Evolutionary conservation across 2,329 filamentous ascomycete species (phyloP).

Genomic region (Diatrype stigma): DNA sequence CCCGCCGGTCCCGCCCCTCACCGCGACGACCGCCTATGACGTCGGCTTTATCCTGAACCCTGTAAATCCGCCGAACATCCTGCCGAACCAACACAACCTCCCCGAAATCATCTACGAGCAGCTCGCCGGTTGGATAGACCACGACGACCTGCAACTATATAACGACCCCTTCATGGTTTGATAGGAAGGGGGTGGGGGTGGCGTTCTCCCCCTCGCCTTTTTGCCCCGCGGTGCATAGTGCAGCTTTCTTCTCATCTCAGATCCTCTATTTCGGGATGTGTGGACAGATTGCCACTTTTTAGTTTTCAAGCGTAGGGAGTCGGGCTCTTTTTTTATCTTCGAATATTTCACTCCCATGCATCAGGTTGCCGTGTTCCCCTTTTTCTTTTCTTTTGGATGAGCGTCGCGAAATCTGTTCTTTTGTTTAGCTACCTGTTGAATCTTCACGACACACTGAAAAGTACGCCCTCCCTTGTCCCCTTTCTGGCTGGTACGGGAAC

Average conservation of each 20-base stretch:
- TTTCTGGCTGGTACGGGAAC: no score
- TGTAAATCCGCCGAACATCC: background rate
- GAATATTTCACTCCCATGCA: background rate
- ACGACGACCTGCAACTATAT: slow-evolving; percentile 5
- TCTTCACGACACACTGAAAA: no score
- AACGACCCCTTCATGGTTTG: slow-evolving; percentile 2
- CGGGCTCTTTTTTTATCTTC: background rate
- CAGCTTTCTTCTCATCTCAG: background rate
- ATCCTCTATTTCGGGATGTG: background rate
- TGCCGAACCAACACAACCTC: background rate
- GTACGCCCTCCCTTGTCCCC: no score
- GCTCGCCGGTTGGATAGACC: slow-evolving; percentile 5
- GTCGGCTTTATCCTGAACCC: slow-evolving; percentile 12
- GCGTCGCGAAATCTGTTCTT: no score
- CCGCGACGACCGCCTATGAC: slow-evolving; percentile 6
- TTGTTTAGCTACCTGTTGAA: no score
- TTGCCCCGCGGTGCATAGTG: no score
- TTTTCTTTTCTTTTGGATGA: no score
- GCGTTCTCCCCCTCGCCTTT: no score
- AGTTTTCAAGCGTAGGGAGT: background rate
- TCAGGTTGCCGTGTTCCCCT: no score
- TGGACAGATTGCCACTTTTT: background rate
- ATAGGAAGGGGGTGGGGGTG: background rate
- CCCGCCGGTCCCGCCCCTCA: background rate
- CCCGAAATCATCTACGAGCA: slow-evolving; percentile 1